Evolutionary conservation across 179 eudicot species (phyloP).

Genomic region (Monotropa hypopitys): DNA sequence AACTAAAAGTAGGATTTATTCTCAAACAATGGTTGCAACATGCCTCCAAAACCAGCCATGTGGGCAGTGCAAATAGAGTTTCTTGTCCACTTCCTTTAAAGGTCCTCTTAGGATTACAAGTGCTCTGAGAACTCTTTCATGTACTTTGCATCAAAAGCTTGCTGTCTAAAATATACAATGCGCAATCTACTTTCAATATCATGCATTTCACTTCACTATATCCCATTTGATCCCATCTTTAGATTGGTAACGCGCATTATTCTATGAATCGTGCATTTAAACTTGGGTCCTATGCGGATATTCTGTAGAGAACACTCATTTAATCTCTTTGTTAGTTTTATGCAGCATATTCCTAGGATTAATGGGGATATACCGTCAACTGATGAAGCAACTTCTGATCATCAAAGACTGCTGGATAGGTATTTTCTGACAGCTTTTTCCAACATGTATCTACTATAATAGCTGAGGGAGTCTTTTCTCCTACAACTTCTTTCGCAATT

Average conservation of each 20-base stretch:
- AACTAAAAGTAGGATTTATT: not conserved
- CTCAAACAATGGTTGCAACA: not conserved
- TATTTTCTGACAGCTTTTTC: constrained; percentile 11
- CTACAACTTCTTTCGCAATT: not conserved
- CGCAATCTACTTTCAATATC: not conserved
- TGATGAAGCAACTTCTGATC: constrained; percentile 89
- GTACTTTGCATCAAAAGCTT: not conserved
- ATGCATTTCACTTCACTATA: not conserved
- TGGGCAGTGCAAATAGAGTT: not conserved
- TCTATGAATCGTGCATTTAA: not conserved
- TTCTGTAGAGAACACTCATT: not conserved
- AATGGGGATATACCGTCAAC: constrained; percentile 94
- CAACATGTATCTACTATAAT: not conserved
- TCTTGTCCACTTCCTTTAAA: not conserved
- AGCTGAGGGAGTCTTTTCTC: not conserved
- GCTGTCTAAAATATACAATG: not conserved
- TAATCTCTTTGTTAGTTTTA: constrained; percentile 10
- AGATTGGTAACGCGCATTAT: not conserved
- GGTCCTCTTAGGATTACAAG: not conserved
- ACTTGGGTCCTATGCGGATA: not conserved
- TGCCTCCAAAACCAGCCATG: not conserved
- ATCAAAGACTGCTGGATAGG: constrained; percentile 90
- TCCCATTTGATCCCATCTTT: not conserved
- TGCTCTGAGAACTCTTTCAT: not conserved
- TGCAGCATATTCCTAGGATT: constrained; percentile 91